Percentiles rank a stretch among this genome's conserved stretches.
Evolutionary conservation across 805 yeast species (phyloP).

Genomic region (Cyberlindnera petersonii): DNA sequence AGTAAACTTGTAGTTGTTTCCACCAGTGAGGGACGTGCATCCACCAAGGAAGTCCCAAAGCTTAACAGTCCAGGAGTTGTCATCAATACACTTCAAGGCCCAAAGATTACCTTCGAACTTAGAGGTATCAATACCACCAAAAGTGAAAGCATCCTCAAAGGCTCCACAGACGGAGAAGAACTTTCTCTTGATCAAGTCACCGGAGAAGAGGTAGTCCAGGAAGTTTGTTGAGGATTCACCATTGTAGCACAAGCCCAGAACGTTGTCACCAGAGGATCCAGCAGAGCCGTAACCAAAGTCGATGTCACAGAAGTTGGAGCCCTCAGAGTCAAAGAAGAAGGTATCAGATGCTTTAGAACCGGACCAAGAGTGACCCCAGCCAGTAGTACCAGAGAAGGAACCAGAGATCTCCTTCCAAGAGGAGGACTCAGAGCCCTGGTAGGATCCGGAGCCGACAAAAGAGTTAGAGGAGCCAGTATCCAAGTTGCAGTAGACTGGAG

Average conservation of each 20-base stretch:
- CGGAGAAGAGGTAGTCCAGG: slow-evolving; percentile 9
- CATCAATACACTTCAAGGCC: slow-evolving; percentile 9
- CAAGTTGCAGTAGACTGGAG: slow-evolving; percentile 9
- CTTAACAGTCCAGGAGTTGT: slow-evolving; percentile 22
- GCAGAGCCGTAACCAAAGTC: slow-evolving; percentile 12
- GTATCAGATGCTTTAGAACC: slow-evolving; percentile 12
- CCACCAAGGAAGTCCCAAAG: slow-evolving; percentile 23
- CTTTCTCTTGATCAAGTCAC: slow-evolving; percentile 11
- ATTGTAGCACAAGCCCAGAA: slow-evolving; percentile 17
- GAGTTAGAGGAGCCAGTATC: slow-evolving; percentile 11
- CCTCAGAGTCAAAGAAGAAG: slow-evolving; percentile 11
- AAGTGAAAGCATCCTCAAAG: slow-evolving; percentile 23
- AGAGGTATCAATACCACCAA: slow-evolving; percentile 50
- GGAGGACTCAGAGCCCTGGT: slow-evolving; percentile 2
- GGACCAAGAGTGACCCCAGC: slow-evolving; percentile 10
- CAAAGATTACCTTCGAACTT: slow-evolving; percentile 41
- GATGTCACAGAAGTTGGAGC: slow-evolving; percentile 6
- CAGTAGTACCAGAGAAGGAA: slow-evolving; percentile 3
- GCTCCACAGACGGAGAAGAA: slow-evolving; percentile 18
- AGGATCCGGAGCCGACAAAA: slow-evolving; percentile 5
- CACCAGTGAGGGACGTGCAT: slow-evolving; percentile 9
- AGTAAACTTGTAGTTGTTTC: slow-evolving; percentile 13
- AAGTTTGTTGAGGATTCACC: slow-evolving; percentile 7
- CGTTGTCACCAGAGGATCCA: slow-evolving; percentile 5
- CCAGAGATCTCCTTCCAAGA: slow-evolving; percentile 1